Evolutionary conservation across 441 rosid species (phyloP).

Genomic region (Gossypium aridum): DNA sequence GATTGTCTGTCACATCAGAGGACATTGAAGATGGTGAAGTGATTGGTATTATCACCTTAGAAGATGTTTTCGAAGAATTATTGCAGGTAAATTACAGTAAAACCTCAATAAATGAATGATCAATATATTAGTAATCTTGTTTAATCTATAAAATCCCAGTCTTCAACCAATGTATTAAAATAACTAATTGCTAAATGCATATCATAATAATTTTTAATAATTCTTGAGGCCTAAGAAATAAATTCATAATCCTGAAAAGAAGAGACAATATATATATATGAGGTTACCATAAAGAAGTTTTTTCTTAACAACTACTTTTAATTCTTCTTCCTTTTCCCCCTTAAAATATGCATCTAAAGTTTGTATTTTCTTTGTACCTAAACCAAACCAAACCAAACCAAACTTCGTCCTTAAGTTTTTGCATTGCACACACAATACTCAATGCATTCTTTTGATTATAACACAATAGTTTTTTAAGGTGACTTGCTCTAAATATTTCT

Average conservation of each 20-base stretch:
- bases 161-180: neutral
- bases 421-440: neutral
- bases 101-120: neutral
- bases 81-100: conserved; percentile 40
- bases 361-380: neutral
- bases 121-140: neutral
- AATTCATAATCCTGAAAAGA: neutral
- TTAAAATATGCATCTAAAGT: neutral
- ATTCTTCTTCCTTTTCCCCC: neutral
- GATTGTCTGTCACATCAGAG: conserved; percentile 40
- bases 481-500: neutral
- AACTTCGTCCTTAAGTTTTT: neutral
- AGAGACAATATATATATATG: neutral
- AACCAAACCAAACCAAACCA: neutral
- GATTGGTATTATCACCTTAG: conserved; percentile 89
- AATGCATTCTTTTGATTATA: neutral
- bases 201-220: neutral
- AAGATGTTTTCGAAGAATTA: conserved; percentile 96
- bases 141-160: neutral
- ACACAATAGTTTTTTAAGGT: neutral
- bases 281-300: neutral
- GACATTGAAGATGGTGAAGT: conserved; percentile 92
- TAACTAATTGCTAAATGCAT: neutral
- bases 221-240: neutral
- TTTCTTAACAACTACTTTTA: neutral